Evolutionary conservation across 306 rosid species (phyloP).

Genomic region (Astragalus membranaceus): DNA sequence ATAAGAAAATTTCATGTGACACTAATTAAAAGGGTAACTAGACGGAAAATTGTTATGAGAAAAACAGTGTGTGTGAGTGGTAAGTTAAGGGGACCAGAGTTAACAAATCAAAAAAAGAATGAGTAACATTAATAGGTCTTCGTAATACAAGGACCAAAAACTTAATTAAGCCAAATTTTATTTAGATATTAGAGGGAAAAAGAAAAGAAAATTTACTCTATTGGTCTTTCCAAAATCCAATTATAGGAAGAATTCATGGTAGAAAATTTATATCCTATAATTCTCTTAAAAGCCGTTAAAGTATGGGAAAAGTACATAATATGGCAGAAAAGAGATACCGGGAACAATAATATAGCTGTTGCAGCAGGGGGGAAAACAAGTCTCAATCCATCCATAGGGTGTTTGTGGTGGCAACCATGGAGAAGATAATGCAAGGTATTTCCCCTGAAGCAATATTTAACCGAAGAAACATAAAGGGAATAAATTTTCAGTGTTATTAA

Average conservation of each 20-base stretch:
- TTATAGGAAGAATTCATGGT: neutral
- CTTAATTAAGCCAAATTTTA: neutral
- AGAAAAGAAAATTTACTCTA: neutral
- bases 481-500: neutral
- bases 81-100: neutral
- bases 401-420: conserved; percentile 98
- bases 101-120: neutral
- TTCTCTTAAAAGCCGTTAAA: neutral
- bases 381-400: conserved; percentile 95
- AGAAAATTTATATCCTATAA: neutral
- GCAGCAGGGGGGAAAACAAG: conserved; percentile 97
- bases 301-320: neutral
- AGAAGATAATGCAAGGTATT: conserved; percentile 87
- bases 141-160: neutral
- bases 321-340: conserved; percentile 45
- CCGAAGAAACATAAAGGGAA: neutral
- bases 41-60: neutral
- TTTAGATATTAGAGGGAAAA: neutral
- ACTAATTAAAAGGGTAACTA: neutral
- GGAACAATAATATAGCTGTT: conserved; percentile 62
- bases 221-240: neutral
- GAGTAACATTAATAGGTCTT: neutral
- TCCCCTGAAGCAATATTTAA: conserved; percentile 51
- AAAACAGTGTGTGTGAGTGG: neutral
- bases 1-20: neutral